Percentiles rank a stretch among this genome's conserved stretches.
Evolutionary conservation across 305 asterid genomes (phyloP).

Genomic region (Fraxinus baroniana): DNA sequence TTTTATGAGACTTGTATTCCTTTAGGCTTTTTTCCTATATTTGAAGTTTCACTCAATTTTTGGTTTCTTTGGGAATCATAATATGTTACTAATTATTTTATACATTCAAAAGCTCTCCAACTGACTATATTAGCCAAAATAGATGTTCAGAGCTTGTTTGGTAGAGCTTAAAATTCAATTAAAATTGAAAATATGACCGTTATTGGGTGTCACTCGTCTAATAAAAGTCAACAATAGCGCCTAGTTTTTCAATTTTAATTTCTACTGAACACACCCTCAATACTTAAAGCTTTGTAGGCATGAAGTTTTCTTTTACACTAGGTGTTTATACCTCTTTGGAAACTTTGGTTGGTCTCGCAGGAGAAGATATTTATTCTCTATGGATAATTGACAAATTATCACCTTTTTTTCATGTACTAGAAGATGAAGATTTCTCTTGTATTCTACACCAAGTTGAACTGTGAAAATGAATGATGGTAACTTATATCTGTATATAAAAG

Average conservation of each 20-base stretch:
- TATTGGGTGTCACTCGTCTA: too few relatives aligned
- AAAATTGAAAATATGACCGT: too few relatives aligned
- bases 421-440: neutral
- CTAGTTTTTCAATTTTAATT: too few relatives aligned
- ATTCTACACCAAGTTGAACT: neutral
- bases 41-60: neutral
- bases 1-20: slow-evolving; percentile 13
- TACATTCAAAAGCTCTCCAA: neutral
- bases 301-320: neutral
- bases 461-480: neutral
- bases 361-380: slow-evolving; percentile 4
- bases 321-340: neutral
- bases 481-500: slow-evolving; percentile 2
- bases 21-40: slow-evolving; percentile 3
- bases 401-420: neutral
- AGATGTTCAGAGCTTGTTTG: neutral
- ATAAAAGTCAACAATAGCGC: too few relatives aligned
- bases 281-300: slow-evolving; percentile 1
- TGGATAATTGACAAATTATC: neutral
- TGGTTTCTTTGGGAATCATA: slow-evolving; percentile 10
- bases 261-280: neutral
- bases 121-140: neutral
- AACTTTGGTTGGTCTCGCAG: slow-evolving; percentile 4
- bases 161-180: too few relatives aligned
- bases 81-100: neutral